Percentiles rank a stretch among this genome's conserved stretches.
Conservation (phyloP, 1,284 basidiomycete genomes). For the Xanthoconium separans region DNA sequence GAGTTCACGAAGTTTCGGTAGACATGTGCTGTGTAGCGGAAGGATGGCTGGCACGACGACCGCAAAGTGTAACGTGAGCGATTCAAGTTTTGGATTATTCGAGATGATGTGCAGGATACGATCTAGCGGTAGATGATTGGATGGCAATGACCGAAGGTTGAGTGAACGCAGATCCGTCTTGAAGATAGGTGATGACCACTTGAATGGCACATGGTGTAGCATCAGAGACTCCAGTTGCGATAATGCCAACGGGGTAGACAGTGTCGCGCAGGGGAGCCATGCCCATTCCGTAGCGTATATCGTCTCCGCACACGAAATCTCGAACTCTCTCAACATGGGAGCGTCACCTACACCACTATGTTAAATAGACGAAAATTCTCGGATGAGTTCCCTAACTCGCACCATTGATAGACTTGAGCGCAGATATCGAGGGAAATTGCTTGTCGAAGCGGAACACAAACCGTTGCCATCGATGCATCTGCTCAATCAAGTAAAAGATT, state of each 20-base stretch:
- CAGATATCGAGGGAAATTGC: constrained; percentile 66
- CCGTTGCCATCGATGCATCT: constrained; percentile 77
- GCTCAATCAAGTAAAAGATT: constrained; percentile 70
- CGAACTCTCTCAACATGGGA: constrained; percentile 70
- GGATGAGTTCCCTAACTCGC: constrained; percentile 24
- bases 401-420: constrained; percentile 69
- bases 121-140: constrained; percentile 59
- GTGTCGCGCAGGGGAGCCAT: constrained; percentile 60
- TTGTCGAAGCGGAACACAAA: constrained; percentile 77
- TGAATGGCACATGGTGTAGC: constrained; percentile 70
- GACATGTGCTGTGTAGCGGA: constrained; percentile 50
- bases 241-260: constrained; percentile 39
- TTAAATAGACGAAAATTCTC: constrained; percentile 2
- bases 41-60: constrained; percentile 59
- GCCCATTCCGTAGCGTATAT: constrained; percentile 62
- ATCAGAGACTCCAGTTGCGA: constrained; percentile 54
- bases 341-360: constrained; percentile 51
- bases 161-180: constrained; percentile 53
- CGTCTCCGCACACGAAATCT: constrained; percentile 68
- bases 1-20: constrained; percentile 52
- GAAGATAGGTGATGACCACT: constrained; percentile 70
- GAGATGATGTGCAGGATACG: constrained; percentile 60
- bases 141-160: constrained; percentile 63
- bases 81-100: constrained; percentile 53
- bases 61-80: constrained; percentile 58